A percentile compares a stretch with the other conserved stretches of the same genome.
Evolutionary conservation across 441 rosid genomes (phyloP).

Genomic region (Gossypium gossypioides): DNA sequence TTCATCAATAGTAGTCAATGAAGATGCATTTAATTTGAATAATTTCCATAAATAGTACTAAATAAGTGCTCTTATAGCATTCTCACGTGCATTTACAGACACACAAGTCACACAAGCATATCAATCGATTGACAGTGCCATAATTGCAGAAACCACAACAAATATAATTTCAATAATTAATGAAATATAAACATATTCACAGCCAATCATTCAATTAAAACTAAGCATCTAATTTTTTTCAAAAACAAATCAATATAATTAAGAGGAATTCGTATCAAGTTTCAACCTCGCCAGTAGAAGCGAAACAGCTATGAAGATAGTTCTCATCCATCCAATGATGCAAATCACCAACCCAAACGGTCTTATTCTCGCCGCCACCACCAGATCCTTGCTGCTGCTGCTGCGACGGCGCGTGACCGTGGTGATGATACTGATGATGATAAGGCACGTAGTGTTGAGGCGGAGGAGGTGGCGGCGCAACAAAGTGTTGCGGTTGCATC

Average conservation of each 20-base stretch:
- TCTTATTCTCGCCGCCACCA: conserved; percentile 53
- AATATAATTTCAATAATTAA: neutral
- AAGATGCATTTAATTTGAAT: neutral
- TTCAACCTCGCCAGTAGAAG: conserved; percentile 66
- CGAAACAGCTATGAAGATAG: conserved; percentile 65
- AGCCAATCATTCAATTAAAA: neutral
- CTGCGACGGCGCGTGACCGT: conserved; percentile 26
- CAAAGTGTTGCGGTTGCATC: conserved; percentile 47
- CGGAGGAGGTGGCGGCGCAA: conserved; percentile 41
- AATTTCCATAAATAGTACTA: neutral
- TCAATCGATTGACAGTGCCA: neutral
- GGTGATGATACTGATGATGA: conserved; percentile 28
- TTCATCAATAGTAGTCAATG: neutral
- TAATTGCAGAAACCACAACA: neutral
- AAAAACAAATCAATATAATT: neutral
- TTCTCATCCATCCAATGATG: conserved; percentile 94
- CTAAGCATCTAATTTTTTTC: neutral
- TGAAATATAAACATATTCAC: neutral
- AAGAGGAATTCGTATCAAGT: neutral
- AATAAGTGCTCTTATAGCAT: neutral
- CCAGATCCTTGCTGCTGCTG: conserved; percentile 42
- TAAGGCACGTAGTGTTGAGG: conserved; percentile 50
- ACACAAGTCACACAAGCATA: neutral
- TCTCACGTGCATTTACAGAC: neutral
- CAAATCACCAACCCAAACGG: conserved; percentile 89